Conservation (phyloP, 495 filamentous ascomycete genomes). For the Barbatosphaeria neglecta region DNA sequence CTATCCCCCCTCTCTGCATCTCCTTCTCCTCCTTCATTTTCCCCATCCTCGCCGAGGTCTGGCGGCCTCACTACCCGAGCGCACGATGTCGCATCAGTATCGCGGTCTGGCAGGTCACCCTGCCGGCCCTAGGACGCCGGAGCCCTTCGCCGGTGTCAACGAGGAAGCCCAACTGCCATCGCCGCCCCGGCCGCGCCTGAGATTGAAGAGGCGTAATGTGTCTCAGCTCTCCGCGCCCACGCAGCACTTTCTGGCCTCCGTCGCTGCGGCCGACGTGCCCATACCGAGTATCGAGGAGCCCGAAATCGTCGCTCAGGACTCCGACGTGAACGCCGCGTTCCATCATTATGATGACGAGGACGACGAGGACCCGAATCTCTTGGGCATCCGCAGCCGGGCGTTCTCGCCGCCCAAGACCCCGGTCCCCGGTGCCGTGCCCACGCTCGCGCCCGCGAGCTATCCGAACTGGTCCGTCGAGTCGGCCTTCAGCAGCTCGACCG, state of each 20-base stretch:
- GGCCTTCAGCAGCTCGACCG: conserved; percentile 30
- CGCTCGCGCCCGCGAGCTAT: conserved; percentile 22
- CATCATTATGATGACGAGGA: conserved; percentile 12
- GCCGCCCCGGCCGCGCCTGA: conserved; percentile 30
- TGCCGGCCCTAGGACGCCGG: conserved; percentile 33
- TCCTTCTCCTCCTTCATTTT: neutral
- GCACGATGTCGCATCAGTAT: neutral
- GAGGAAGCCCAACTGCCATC: conserved; percentile 26
- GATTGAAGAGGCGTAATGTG: conserved; percentile 33
- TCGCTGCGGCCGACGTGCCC: conserved; percentile 43
- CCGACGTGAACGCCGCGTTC: conserved; percentile 20
- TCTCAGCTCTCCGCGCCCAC: conserved; percentile 38
- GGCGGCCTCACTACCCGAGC: neutral
- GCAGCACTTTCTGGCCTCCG: conserved; percentile 44
- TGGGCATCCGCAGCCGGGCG: conserved; percentile 14
- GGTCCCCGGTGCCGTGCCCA: conserved; percentile 21
- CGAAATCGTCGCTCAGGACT: conserved; percentile 16
- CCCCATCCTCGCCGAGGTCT: neutral
- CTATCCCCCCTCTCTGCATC: neutral
- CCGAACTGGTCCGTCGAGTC: conserved; percentile 37
- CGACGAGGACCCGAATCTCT: conserved; percentile 18
- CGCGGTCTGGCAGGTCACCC: conserved; percentile 7
- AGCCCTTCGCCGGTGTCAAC: conserved; percentile 20
- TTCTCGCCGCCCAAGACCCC: conserved; percentile 37
- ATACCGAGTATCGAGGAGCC: conserved; percentile 42